phyloP scores from a whole-genome alignment of 306 rosid genomes.

The Ochetophila trinervis region DNA sequence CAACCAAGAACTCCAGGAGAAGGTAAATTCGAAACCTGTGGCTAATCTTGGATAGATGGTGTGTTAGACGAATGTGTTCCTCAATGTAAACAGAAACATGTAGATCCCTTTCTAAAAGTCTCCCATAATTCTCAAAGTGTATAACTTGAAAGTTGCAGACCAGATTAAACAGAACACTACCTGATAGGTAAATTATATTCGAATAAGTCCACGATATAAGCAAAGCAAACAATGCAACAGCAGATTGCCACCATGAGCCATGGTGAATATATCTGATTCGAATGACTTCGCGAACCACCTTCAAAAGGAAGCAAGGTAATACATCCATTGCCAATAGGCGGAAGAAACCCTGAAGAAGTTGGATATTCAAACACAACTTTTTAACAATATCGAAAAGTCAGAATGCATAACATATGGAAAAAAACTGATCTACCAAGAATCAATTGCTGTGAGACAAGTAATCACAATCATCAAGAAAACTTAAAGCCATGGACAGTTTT shows the following conservation, averaged over 20 bases:
- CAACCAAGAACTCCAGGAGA: conserved; percentile 37
- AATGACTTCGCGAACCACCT: conserved; percentile 33
- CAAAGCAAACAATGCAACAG: conserved; percentile 25
- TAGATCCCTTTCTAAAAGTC: conserved; percentile 40
- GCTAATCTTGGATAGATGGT: conserved; percentile 47
- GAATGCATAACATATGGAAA: too few species aligned
- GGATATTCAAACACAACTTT: neutral
- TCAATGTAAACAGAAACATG: conserved; percentile 39
- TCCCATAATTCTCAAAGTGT: conserved; percentile 48
- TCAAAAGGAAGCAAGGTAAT: conserved; percentile 39
- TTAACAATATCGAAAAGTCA: too few species aligned
- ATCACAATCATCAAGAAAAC: neutral
- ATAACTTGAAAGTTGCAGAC: conserved; percentile 50
- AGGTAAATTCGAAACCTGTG: conserved; percentile 49
- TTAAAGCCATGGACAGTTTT: too few species aligned
- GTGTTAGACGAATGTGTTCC: conserved; percentile 37
- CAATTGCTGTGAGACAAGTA: neutral
- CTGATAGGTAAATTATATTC: conserved; percentile 32
- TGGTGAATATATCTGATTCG: conserved; percentile 15
- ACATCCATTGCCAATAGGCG: conserved; percentile 36
- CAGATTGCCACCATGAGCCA: conserved; percentile 32
- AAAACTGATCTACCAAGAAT: neutral
- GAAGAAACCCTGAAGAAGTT: conserved; percentile 32
- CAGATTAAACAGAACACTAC: conserved; percentile 37
- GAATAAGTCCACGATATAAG: conserved; percentile 39